A percentile compares a stretch with the other conserved stretches of the same genome.
Conservation (phyloP, 208 protist species). For the Tetramitus jugosus region DNA sequence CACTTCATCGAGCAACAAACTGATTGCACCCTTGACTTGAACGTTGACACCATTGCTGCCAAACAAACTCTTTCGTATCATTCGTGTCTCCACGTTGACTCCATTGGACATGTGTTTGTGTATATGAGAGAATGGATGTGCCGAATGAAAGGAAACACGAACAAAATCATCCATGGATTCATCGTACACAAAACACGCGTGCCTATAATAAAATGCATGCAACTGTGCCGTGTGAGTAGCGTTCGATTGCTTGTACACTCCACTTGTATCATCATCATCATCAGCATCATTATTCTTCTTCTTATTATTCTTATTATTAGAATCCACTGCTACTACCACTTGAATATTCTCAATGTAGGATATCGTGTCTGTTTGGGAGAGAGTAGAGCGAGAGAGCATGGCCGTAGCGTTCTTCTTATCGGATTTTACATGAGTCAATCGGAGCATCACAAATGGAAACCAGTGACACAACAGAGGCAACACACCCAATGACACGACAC, state of each 20-base stretch:
- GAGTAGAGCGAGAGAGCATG: neutral
- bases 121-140: neutral
- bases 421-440: neutral
- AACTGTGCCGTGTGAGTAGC: neutral
- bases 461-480: neutral
- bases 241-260: neutral
- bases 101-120: neutral
- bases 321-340: neutral
- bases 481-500: neutral
- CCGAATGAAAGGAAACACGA: neutral
- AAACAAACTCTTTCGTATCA: neutral
- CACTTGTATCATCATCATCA: neutral
- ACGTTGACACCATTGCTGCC: conserved; percentile 24
- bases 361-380: neutral
- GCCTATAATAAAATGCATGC: conserved; percentile 2
- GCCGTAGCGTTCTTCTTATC: no score
- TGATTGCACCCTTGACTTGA: conserved; percentile 14
- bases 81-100: neutral
- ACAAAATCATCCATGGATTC: neutral
- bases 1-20: conserved; percentile 26
- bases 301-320: neutral
- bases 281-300: neutral
- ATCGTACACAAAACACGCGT: conserved; percentile 6
- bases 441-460: neutral
- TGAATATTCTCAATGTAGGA: neutral